A percentile compares a stretch with the other conserved stretches of the same genome.
These are phyloP conservation scores for Ailanthus altissimus DNA, from an alignment of 345 rosid genomes.

Conservation along the genomic window DNA sequence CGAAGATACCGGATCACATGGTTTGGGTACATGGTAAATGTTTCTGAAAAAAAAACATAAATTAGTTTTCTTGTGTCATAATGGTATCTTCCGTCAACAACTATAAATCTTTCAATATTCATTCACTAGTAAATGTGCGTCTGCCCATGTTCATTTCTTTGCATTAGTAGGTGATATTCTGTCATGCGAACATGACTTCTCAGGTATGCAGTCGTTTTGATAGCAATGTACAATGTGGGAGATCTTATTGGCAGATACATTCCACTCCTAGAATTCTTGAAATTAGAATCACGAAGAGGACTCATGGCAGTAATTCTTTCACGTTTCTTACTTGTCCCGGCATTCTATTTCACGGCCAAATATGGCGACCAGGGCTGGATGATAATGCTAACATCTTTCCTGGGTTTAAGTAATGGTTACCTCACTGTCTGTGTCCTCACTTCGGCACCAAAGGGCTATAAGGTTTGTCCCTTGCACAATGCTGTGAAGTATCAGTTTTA, in stretches of 20 bases:
- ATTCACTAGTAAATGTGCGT: not conserved
- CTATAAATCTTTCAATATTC: not conserved
- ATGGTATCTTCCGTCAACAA: not conserved
- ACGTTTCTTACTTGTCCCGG: constrained; percentile 62
- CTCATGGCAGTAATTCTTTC: constrained; percentile 42
- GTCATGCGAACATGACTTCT: not conserved
- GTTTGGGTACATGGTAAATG: constrained; percentile 67
- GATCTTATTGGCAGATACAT: constrained; percentile 66
- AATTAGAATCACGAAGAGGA: constrained; percentile 61
- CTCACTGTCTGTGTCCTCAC: constrained; percentile 78
- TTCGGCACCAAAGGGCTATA: constrained; percentile 80
- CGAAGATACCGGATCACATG: constrained; percentile 77
- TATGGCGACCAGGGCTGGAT: constrained; percentile 89
- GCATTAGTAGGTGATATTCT: not conserved
- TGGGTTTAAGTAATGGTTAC: constrained; percentile 74
- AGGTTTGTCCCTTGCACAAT: constrained; percentile 38
- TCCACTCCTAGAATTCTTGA: constrained; percentile 49
- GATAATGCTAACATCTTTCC: constrained; percentile 68
- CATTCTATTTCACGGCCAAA: constrained; percentile 76
- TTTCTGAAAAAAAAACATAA: not conserved
- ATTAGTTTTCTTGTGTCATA: not conserved
- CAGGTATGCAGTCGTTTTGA: constrained; percentile 77
- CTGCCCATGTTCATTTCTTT: not conserved
- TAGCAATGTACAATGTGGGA: constrained; percentile 68
- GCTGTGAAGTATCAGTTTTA: not conserved